phyloP scores from a whole-genome alignment of 2,329 filamentous ascomycete species.

The Canariomyces notabilis region DNA sequence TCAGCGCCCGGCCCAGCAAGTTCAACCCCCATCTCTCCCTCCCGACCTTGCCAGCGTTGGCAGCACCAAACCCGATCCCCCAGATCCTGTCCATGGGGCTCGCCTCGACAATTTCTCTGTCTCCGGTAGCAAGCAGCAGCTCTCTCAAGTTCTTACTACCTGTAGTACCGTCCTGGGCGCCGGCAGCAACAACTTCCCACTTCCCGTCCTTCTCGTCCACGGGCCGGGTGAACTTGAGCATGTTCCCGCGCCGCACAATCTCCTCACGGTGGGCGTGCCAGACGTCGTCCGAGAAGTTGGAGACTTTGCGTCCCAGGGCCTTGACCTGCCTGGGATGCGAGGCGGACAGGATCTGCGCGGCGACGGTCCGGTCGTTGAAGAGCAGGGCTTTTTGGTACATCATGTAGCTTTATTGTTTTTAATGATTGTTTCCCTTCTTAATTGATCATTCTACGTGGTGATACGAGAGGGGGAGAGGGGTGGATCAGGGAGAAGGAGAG shows the following conservation, averaged over 20 bases:
- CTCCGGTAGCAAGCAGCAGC: slow-evolving; percentile 52
- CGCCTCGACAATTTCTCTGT: slow-evolving; percentile 58
- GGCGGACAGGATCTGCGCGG: slow-evolving; percentile 44
- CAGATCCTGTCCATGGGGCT: slow-evolving; percentile 57
- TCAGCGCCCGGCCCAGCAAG: slow-evolving; percentile 57
- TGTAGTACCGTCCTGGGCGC: too few species aligned
- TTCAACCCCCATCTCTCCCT: slow-evolving; percentile 56
- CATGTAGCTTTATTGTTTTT: slow-evolving; percentile 40
- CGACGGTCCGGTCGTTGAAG: slow-evolving; percentile 42
- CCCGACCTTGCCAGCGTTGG: slow-evolving; percentile 43
- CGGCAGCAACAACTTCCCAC: slow-evolving; percentile 4
- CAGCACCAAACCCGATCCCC: slow-evolving; percentile 58
- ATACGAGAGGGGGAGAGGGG: neutral
- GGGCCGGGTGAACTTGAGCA: slow-evolving; percentile 53
- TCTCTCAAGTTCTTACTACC: slow-evolving; percentile 37
- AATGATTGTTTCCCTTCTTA: neutral
- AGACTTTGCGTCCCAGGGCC: slow-evolving; percentile 50
- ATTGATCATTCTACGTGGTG: too few species aligned
- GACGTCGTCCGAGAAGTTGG: slow-evolving; percentile 43
- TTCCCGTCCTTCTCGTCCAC: slow-evolving; percentile 28
- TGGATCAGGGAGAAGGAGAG: neutral
- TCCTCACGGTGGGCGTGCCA: slow-evolving; percentile 49
- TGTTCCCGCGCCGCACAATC: slow-evolving; percentile 55
- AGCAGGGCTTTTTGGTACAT: slow-evolving; percentile 50
- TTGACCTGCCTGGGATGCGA: slow-evolving; percentile 45